Evolutionary conservation across 306 rosid species (phyloP).

Genomic region (Cicer pinnatifidum): DNA sequence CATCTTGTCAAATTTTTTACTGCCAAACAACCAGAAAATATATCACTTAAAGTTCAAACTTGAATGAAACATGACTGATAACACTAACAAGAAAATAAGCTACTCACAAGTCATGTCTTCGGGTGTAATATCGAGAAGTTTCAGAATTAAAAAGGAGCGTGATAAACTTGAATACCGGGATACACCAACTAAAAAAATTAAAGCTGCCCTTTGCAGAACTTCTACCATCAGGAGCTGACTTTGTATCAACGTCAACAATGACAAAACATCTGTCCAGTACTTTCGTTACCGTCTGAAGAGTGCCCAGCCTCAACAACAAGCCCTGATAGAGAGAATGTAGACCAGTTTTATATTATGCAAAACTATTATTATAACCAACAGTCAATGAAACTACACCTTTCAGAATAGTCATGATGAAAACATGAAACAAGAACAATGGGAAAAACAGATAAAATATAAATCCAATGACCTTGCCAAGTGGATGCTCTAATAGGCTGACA

Average conservation of each 20-base stretch:
- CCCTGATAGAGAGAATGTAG: conserved; percentile 55
- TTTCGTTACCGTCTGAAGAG: conserved; percentile 62
- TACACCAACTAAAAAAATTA: conserved; percentile 65
- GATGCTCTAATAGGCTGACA: conserved; percentile 89
- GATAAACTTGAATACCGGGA: conserved; percentile 81
- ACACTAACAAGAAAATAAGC: conserved; percentile 34
- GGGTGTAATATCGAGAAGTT: conserved; percentile 51
- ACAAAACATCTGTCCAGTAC: conserved; percentile 66
- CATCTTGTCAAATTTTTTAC: conserved; percentile 58
- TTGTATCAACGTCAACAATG: conserved; percentile 59
- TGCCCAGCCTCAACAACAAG: conserved; percentile 66
- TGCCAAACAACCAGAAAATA: conserved; percentile 48
- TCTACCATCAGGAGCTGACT: conserved; percentile 57
- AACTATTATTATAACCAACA: conserved; percentile 2
- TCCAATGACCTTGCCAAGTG: conserved; percentile 73
- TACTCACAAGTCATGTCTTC: conserved; percentile 67
- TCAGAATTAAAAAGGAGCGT: conserved; percentile 60
- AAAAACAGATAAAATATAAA: conserved; percentile 16
- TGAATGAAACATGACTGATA: conserved; percentile 9
- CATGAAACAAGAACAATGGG: conserved; percentile 30
- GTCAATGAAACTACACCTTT: conserved; percentile 18
- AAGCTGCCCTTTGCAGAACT: conserved; percentile 54
- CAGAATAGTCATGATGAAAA: conserved; percentile 24
- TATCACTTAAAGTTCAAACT: conserved; percentile 29
- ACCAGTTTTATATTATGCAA: conserved; percentile 9